Conservation (phyloP, 371 early-diverging fungal species). For the Mucor saturninus region DNA sequence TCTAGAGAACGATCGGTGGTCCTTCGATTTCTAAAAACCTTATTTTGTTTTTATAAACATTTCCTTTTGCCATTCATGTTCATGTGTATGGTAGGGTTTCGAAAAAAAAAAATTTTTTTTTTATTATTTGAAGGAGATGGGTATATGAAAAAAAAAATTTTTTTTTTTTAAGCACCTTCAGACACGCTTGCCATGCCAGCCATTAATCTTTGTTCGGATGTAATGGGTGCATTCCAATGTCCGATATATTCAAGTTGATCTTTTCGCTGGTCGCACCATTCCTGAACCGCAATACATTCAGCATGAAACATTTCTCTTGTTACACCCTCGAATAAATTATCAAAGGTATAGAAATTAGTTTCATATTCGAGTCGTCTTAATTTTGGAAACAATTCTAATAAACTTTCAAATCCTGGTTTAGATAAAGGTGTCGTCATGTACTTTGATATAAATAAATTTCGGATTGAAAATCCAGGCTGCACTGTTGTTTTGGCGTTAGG, state of each 20-base stretch:
- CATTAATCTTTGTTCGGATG: constrained; percentile 51
- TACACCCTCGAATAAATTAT: constrained; percentile 51
- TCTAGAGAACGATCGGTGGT: no score
- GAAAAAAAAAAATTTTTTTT: no score
- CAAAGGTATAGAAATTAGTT: constrained; percentile 54
- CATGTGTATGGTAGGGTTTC: no score
- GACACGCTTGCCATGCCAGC: constrained; percentile 37
- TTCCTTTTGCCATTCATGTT: no score
- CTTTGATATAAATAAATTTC: constrained; percentile 46
- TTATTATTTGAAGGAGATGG: background rate
- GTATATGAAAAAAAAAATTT: background rate
- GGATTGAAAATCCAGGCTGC: constrained; percentile 38
- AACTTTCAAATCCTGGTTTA: constrained; percentile 39
- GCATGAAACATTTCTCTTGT: constrained; percentile 44
- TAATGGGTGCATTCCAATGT: constrained; percentile 42
- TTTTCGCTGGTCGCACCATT: constrained; percentile 23
- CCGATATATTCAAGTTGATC: constrained; percentile 13
- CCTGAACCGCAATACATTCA: constrained; percentile 40
- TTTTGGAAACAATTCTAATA: constrained; percentile 53
- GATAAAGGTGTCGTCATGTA: constrained; percentile 51
- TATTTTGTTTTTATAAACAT: no score
- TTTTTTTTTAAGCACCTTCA: background rate
- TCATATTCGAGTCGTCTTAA: constrained; percentile 43
- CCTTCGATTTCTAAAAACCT: no score
- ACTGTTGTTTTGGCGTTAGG: background rate